phyloP scores from a whole-genome alignment of 140 eudicot genomes.

The Cichorium intybus region DNA sequence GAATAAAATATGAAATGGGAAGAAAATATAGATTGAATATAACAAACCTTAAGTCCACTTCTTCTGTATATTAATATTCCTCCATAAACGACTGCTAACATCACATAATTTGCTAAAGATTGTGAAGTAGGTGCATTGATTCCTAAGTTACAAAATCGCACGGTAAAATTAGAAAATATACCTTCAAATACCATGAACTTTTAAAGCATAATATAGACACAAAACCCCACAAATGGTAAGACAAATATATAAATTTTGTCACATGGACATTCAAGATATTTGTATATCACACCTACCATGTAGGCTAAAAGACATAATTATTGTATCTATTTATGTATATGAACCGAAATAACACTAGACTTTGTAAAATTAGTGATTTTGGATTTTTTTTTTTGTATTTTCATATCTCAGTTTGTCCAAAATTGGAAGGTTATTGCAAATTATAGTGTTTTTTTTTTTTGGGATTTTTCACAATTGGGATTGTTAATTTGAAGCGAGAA shows the following conservation, averaged over 20 bases:
- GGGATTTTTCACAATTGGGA: not conserved
- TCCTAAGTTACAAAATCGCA: slow-evolving; percentile 40
- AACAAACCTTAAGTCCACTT: slow-evolving; percentile 74
- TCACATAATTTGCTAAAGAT: slow-evolving; percentile 75
- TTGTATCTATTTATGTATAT: not conserved
- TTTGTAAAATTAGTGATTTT: slow-evolving; percentile 8
- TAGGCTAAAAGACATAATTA: not conserved
- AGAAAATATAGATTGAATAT: slow-evolving; percentile 7
- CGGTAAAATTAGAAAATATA: slow-evolving; percentile 8
- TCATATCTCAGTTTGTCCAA: slow-evolving; percentile 9
- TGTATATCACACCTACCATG: slow-evolving; percentile 3
- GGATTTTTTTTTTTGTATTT: not conserved
- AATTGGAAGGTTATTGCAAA: not conserved
- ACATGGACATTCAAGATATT: not conserved
- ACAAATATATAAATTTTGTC: not conserved
- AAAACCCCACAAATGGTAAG: not conserved
- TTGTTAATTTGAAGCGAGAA: slow-evolving; percentile 9
- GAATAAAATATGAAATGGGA: not conserved
- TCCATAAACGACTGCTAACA: slow-evolving; percentile 78
- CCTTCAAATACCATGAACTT: not conserved
- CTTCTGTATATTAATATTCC: slow-evolving; percentile 50
- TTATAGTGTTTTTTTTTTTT: not conserved
- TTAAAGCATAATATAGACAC: not conserved
- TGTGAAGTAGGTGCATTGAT: slow-evolving; percentile 95
- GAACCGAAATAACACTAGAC: not conserved